Percentiles rank a stretch among this genome's conserved stretches.
These are phyloP conservation scores for Kluyveromyces sp. DNA, from an alignment of 1,139 yeast genomes.

Conservation along the genomic window DNA sequence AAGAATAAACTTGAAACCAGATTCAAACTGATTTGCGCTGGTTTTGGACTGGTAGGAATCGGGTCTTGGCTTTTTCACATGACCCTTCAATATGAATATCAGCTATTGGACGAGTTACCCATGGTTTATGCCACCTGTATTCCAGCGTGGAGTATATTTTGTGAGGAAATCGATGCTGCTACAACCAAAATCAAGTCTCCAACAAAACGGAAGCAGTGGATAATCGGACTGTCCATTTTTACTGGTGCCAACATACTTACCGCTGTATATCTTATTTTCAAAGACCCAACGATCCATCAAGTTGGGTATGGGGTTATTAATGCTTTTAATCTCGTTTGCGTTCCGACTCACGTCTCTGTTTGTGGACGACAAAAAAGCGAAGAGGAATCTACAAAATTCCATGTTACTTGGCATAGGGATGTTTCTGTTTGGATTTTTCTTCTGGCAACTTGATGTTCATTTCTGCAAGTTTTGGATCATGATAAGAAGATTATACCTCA, in stretches of 20 bases:
- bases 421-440: constrained; percentile 63
- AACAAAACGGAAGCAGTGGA: constrained; percentile 17
- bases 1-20: constrained; percentile 58
- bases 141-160: constrained; percentile 84
- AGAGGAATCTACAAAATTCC: constrained; percentile 42
- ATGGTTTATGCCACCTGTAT: constrained; percentile 97
- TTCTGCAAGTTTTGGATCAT: constrained; percentile 59
- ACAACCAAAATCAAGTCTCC: constrained; percentile 27
- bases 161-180: constrained; percentile 42
- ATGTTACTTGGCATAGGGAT: constrained; percentile 55
- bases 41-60: constrained; percentile 81
- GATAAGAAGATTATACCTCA: constrained; percentile 56
- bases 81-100: constrained; percentile 85
- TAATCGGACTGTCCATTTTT: constrained; percentile 50
- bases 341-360: constrained; percentile 40
- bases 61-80: constrained; percentile 96
- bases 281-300: constrained; percentile 86
- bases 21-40: constrained; percentile 63
- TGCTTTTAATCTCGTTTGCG: constrained; percentile 50
- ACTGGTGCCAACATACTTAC: constrained; percentile 51
- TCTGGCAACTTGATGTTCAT: constrained; percentile 77
- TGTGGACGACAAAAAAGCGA: constrained; percentile 43
- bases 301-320: constrained; percentile 54
- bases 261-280: constrained; percentile 54
- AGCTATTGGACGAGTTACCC: constrained; percentile 88